Conservation (phyloP, 2,329 filamentous ascomycete species). For the Trichoderma oligosporum region DNA sequence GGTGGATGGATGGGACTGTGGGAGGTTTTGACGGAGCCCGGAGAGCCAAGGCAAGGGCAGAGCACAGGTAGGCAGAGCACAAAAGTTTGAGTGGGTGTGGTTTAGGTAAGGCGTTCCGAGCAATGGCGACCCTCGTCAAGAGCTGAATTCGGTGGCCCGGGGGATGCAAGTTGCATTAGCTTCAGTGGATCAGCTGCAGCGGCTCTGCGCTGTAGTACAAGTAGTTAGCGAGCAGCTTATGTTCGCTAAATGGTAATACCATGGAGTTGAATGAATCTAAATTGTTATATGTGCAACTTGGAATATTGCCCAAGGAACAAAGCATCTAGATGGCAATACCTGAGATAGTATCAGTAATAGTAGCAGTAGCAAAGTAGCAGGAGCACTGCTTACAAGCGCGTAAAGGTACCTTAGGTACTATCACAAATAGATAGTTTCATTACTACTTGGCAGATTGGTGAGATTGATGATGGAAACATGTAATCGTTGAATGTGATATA, state of each 20-base stretch:
- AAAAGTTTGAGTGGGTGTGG: conserved; percentile 10
- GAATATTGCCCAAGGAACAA: not conserved
- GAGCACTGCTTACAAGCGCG: too few relatives aligned
- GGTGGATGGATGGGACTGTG: not conserved
- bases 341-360: too few relatives aligned
- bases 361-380: too few relatives aligned
- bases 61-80: not conserved
- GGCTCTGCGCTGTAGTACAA: conserved; percentile 13
- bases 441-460: conserved; percentile 7
- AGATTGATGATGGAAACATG: not conserved
- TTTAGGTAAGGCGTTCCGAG: conserved; percentile 16
- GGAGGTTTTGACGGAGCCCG: conserved; percentile 1
- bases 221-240: not conserved
- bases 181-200: conserved; percentile 19
- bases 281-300: too few relatives aligned
- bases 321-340: not conserved
- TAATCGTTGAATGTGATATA: too few relatives aligned
- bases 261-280: too few relatives aligned
- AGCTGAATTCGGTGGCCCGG: conserved; percentile 15
- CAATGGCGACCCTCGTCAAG: conserved; percentile 15
- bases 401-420: too few relatives aligned
- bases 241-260: not conserved
- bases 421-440: not conserved
- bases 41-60: not conserved
- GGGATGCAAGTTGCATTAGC: conserved; percentile 11